Conservation (phyloP, 1,284 basidiomycete genomes). For the Testicularia cyperi region DNA sequence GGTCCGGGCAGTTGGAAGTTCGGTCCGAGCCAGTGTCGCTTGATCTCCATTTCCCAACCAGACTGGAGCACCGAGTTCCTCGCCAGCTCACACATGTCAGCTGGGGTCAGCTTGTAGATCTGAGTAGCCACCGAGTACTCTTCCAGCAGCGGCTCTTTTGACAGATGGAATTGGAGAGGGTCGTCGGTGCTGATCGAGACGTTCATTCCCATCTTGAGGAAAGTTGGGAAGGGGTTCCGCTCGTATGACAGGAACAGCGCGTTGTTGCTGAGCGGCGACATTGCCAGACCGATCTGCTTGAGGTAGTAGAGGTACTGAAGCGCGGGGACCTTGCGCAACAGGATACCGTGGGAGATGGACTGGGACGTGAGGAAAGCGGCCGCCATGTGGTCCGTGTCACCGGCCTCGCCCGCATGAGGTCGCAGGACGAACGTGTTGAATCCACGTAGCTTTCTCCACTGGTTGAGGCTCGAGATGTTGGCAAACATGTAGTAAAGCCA, state of each 20-base stretch:
- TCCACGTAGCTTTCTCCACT: constrained; percentile 80
- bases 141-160: constrained; percentile 81
- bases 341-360: constrained; percentile 97
- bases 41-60: constrained; percentile 98
- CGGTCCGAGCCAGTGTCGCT: constrained; percentile 78
- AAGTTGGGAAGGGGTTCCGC: constrained; percentile 93
- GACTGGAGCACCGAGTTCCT: constrained; percentile 94
- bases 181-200: constrained; percentile 96
- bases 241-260: constrained; percentile 96
- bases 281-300: constrained; percentile 68
- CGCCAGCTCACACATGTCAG: constrained; percentile 78
- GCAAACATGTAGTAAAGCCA: constrained; percentile 96
- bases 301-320: constrained; percentile 73
- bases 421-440: constrained; percentile 96
- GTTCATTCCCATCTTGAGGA: constrained; percentile 93
- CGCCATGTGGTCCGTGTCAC: constrained; percentile 94
- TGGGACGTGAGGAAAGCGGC: constrained; percentile 94
- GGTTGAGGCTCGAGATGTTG: constrained; percentile 90
- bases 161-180: constrained; percentile 65
- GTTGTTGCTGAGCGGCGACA: constrained; percentile 97
- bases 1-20: constrained; percentile 73
- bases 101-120: constrained; percentile 58
- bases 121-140: constrained; percentile 94
- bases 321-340: constrained; percentile 94
- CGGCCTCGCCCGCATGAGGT: constrained; percentile 96